phyloP scores from a whole-genome alignment of 805 yeast species.

The Candida loeiensis region DNA sequence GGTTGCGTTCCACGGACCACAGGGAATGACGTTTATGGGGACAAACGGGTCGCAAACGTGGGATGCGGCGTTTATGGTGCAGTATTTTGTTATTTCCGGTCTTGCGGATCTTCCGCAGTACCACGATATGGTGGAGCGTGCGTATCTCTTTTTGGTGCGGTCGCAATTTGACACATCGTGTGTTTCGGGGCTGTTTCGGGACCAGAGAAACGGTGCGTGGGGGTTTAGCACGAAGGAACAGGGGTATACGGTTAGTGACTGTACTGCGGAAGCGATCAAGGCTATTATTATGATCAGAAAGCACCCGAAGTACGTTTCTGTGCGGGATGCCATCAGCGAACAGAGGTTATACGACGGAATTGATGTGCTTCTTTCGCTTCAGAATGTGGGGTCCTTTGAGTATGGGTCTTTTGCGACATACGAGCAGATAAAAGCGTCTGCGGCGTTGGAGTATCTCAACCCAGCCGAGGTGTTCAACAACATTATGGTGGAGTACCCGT shows the following conservation, averaged over 20 bases:
- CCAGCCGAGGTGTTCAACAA: slow-evolving; percentile 99
- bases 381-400: slow-evolving; percentile 74
- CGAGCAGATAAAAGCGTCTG: slow-evolving; percentile 80
- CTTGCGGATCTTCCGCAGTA: slow-evolving; percentile 67
- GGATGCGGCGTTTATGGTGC: slow-evolving; percentile 92
- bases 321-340: slow-evolving; percentile 51
- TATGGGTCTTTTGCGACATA: slow-evolving; percentile 92
- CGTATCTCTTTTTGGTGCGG: slow-evolving; percentile 68
- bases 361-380: slow-evolving; percentile 71
- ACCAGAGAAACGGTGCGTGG: slow-evolving; percentile 85
- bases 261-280: slow-evolving; percentile 93
- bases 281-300: slow-evolving; percentile 89
- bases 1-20: slow-evolving; percentile 76
- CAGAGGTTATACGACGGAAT: slow-evolving; percentile 62
- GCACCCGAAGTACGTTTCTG: slow-evolving; percentile 47
- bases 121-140: slow-evolving; percentile 57
- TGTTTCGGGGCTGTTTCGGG: slow-evolving; percentile 75
- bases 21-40: slow-evolving; percentile 92
- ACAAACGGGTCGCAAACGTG: slow-evolving; percentile 97
- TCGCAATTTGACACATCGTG: slow-evolving; percentile 86
- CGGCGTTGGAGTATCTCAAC: slow-evolving; percentile 69
- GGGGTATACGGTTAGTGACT: slow-evolving; percentile 95
- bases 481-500: slow-evolving; percentile 97
- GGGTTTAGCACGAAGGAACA: slow-evolving; percentile 94
- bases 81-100: slow-evolving; percentile 76